phyloP scores from a whole-genome alignment of 352 stramenopile species.

The Phytopythium kandeliae region DNA sequence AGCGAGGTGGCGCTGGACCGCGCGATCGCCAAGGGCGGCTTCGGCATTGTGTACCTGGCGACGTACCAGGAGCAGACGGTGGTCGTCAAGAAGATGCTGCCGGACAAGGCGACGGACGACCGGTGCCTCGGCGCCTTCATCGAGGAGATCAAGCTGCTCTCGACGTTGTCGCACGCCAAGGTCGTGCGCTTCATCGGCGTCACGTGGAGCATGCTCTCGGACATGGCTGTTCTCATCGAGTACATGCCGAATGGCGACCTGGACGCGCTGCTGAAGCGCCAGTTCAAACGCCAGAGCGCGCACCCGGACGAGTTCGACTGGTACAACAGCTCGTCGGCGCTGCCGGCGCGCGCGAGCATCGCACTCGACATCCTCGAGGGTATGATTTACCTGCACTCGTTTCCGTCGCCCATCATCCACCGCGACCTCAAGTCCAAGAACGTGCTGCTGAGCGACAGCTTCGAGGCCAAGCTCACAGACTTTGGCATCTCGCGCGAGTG shows the following conservation, averaged over 20 bases:
- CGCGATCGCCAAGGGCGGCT: conserved; percentile 66
- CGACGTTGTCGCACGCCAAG: conserved; percentile 72
- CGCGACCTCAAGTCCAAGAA: conserved; percentile 76
- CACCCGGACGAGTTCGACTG: conserved; percentile 58
- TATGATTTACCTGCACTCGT: conserved; percentile 80
- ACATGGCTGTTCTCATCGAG: conserved; percentile 79
- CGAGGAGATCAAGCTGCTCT: conserved; percentile 82
- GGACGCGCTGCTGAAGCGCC: conserved; percentile 60
- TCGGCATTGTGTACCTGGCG: conserved; percentile 67
- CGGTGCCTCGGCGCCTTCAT: conserved; percentile 63
- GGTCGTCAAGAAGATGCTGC: conserved; percentile 81
- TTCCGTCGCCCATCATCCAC: conserved; percentile 75
- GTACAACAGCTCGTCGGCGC: conserved; percentile 46
- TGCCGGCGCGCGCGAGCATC: conserved; percentile 49
- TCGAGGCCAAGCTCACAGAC: conserved; percentile 75
- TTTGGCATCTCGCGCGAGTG: conserved; percentile 81
- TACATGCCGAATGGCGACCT: conserved; percentile 77
- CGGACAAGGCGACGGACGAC: conserved; percentile 75
- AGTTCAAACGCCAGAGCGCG: conserved; percentile 27
- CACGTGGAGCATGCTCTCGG: conserved; percentile 81
- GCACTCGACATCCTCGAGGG: conserved; percentile 72
- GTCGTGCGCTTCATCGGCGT: conserved; percentile 79
- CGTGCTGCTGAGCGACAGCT: conserved; percentile 49
- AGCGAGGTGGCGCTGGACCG: conserved; percentile 58
- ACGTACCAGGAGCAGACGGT: conserved; percentile 51